Percentiles rank a stretch among this genome's conserved stretches.
phyloP scores from a whole-genome alignment of 805 yeast genomes.

The Myxozyma udenii region DNA sequence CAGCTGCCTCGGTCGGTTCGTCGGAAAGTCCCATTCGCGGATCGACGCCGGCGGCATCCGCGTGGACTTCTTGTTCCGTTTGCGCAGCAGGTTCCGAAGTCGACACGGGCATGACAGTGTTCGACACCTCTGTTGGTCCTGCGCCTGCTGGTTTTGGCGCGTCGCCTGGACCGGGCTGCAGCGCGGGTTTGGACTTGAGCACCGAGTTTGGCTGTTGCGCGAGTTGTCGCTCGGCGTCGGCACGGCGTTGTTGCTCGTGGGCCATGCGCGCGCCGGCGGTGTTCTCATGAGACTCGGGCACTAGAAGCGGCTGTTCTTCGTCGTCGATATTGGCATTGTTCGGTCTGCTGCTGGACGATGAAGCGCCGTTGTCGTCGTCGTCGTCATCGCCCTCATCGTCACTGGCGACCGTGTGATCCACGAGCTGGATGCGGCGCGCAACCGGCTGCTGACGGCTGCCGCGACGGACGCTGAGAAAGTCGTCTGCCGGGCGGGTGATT shows the following conservation, averaged over 20 bases:
- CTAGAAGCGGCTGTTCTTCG: not conserved
- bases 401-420: conserved; percentile 13
- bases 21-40: not conserved
- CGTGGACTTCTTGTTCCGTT: too few species aligned
- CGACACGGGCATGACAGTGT: not conserved
- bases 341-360: too few species aligned
- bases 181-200: not conserved
- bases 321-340: too few species aligned
- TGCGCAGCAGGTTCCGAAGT: not conserved
- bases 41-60: not conserved
- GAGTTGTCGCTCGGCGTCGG: not conserved
- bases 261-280: not conserved
- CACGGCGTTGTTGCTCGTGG: not conserved
- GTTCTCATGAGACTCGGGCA: not conserved
- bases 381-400: not conserved
- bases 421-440: conserved; percentile 6
- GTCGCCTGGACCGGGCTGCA: too few species aligned
- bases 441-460: conserved; percentile 1
- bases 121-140: not conserved
- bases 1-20: not conserved
- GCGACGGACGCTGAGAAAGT: conserved; percentile 9
- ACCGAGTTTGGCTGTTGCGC: conserved; percentile 11
- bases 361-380: not conserved
- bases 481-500: conserved; percentile 28
- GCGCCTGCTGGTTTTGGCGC: not conserved